Base-by-base conservation (phyloP, 495 filamentous ascomycete genomes). In the Lepraria neglecta region DNA sequence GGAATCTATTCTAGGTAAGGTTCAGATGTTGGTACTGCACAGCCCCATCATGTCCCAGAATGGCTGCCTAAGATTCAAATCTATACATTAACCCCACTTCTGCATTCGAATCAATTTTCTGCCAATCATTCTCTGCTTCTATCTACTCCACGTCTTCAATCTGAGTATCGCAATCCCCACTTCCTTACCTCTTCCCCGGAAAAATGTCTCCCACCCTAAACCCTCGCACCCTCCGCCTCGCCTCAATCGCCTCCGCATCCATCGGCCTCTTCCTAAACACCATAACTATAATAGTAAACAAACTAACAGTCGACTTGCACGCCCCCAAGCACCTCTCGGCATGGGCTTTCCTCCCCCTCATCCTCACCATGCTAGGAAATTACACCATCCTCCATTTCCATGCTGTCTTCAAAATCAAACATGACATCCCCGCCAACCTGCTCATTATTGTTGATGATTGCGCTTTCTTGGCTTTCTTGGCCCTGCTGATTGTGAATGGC, bases 81-180 rank as follows among this genome's bases (percentile, higher is more conserved):
- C 47, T 51, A 51, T 42, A 42, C 38, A 42, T 51, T 51, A 21
- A 17, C 47, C 47, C 47, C 47, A 51, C 47, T 51, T 51, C 24
- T 51, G 47, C 47, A 28, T 28, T 28, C 17, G n/a, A 31, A 51
- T 28, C 47, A 30, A 17, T 17, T 4, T 21, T 47, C 27, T 17
- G 4, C 4, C 24, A n/a, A 11, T 51, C 6, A 14, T 17, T 51
- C 10, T 15, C 15, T 31, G 27, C 27, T 11, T 51, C 11, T 2
- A 31, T 0, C 0, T 15, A 51, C 7, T 14, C 3, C 24, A 31
- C 47, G 12, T 14, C 7, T 51, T 31, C 0, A 51, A 9, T 2
- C 7, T 3, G 12, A 21, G 21, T 24, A 10, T 21, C 24, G 24
- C 47, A 12, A 17, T 2, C n/a, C n/a, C n/a, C n/a, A n/a, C n/a